phyloP scores from a whole-genome alignment of 345 rosid genomes.

The Acer yangbiense region DNA sequence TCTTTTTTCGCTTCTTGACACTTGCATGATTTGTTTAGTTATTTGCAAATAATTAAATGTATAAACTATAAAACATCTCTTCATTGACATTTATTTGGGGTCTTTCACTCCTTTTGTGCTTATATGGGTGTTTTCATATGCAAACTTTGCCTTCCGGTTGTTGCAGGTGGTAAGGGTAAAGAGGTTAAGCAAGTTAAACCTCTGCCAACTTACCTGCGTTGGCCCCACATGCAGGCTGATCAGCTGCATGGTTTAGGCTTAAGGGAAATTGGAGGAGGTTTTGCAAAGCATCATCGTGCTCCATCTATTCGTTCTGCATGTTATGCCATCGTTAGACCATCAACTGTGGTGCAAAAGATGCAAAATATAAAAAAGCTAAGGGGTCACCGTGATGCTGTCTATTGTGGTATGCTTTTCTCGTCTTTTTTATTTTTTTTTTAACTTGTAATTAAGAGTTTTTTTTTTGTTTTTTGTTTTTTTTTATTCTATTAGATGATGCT shows the following conservation, averaged over 20 bases:
- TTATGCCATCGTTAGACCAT: slow-evolving; percentile 92
- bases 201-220: slow-evolving; percentile 69
- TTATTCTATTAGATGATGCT: slow-evolving; percentile 1
- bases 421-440: slow-evolving; percentile 7
- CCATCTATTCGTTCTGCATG: slow-evolving; percentile 88
- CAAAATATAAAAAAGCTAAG: slow-evolving; percentile 83
- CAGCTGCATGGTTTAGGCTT: slow-evolving; percentile 91
- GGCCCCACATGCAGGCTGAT: slow-evolving; percentile 98
- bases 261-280: slow-evolving; percentile 99
- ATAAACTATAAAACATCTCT: not conserved
- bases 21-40: slow-evolving; percentile 2
- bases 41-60: not conserved
- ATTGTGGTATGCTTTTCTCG: slow-evolving; percentile 70
- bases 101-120: not conserved
- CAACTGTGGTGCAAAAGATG: slow-evolving; percentile 91
- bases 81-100: not conserved
- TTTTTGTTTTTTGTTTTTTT: not conserved
- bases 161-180: slow-evolving; percentile 48
- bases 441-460: slow-evolving; percentile 9
- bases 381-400: slow-evolving; percentile 98
- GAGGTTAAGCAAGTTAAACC: slow-evolving; percentile 45
- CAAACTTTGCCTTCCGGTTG: slow-evolving; percentile 25
- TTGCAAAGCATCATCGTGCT: slow-evolving; percentile 93
- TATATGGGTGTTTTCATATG: slow-evolving; percentile 7
- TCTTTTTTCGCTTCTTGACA: not conserved